Conservation (phyloP, 2,329 filamentous ascomycete species). For the Teratosphaeria gauchensis region DNA sequence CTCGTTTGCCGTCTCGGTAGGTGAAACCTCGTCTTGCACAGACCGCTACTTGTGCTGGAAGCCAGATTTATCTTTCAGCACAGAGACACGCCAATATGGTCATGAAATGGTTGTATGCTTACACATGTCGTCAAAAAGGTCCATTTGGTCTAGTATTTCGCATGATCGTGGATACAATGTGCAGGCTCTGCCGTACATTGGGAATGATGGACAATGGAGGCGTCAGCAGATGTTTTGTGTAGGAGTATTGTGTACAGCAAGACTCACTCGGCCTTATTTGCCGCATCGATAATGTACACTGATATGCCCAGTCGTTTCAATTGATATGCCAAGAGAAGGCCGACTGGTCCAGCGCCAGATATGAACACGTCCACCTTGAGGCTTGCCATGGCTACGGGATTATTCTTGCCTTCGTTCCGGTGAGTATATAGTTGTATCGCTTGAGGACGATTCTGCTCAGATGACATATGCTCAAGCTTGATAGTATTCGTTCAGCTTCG, state of each 20-base stretch:
- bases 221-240: not conserved
- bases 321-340: conserved; percentile 37
- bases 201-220: conserved; percentile 27
- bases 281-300: conserved; percentile 41
- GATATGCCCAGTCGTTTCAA: conserved; percentile 33
- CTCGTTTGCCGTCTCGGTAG: conserved; percentile 40
- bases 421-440: not conserved
- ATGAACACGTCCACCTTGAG: conserved; percentile 8
- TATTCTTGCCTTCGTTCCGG: not conserved
- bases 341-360: conserved; percentile 11
- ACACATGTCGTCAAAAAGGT: conserved; percentile 32
- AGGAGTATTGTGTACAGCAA: not conserved
- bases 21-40: conserved; percentile 14
- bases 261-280: conserved; percentile 32
- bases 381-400: not conserved
- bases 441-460: not conserved
- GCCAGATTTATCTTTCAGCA: not conserved
- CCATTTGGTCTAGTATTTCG: conserved; percentile 45
- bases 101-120: not conserved
- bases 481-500: not conserved
- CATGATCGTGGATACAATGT: conserved; percentile 43
- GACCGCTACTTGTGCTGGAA: not conserved
- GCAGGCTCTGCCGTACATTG: conserved; percentile 43
- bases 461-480: not conserved
- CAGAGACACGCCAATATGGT: not conserved